Conservation (phyloP, 1,139 yeast genomes). For the Zhuliangozyma parablackwelliae region DNA sequence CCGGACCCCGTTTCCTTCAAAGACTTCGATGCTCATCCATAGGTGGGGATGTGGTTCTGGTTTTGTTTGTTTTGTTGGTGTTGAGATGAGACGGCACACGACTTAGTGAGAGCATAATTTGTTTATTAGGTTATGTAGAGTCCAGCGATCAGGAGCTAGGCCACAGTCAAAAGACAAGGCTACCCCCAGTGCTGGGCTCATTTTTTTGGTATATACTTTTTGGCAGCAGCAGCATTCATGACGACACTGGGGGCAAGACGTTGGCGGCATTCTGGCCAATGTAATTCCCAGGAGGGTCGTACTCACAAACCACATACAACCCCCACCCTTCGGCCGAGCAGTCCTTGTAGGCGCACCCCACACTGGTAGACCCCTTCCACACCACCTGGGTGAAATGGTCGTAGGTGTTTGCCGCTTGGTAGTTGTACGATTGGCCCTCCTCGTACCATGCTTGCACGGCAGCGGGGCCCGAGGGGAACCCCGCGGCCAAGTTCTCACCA, state of each 20-base stretch:
- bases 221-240: neutral
- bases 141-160: no score
- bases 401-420: slow-evolving; percentile 29
- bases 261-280: slow-evolving; percentile 46
- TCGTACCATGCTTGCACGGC: slow-evolving; percentile 84
- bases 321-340: slow-evolving; percentile 46
- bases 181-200: neutral
- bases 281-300: slow-evolving; percentile 50
- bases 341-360: slow-evolving; percentile 71
- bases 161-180: no score
- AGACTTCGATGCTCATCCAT: no score
- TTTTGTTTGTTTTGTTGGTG: no score
- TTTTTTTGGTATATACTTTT: neutral
- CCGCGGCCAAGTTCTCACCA: slow-evolving; percentile 88
- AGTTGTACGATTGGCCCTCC: slow-evolving; percentile 61
- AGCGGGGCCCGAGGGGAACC: slow-evolving; percentile 48
- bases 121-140: no score
- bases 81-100: no score
- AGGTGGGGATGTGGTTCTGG: no score
- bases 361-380: slow-evolving; percentile 64
- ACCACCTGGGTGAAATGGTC: slow-evolving; percentile 87
- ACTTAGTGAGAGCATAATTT: no score
- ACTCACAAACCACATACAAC: slow-evolving; percentile 50
- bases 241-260: slow-evolving; percentile 30
- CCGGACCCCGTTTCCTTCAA: slow-evolving; percentile 13